Percentiles rank a stretch among this genome's conserved stretches.
These are phyloP conservation scores for Phytophthora nicotianae DNA, from an alignment of 352 stramenopile species.

Conservation along the genomic window DNA sequence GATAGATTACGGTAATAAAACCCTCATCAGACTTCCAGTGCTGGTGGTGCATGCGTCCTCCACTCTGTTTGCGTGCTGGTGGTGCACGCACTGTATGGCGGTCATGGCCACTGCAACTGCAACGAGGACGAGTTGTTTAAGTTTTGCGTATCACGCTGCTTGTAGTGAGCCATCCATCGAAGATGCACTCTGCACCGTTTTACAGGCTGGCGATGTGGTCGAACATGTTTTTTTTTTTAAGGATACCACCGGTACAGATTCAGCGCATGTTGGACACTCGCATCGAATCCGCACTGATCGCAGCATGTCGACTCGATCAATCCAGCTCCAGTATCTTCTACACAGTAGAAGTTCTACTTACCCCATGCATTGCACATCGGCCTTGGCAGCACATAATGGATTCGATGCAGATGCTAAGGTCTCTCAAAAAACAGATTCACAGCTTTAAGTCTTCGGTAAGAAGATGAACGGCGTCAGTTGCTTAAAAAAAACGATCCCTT, in stretches of 20 bases:
- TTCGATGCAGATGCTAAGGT: too few species aligned
- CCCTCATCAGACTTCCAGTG: neutral
- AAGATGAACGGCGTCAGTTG: too few species aligned
- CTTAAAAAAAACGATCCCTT: too few species aligned
- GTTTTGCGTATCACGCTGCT: constrained; percentile 10
- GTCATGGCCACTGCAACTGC: neutral
- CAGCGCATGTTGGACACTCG: neutral
- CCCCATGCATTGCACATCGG: neutral
- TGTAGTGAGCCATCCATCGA: constrained; percentile 14
- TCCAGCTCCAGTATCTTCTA: neutral
- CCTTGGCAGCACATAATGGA: too few species aligned
- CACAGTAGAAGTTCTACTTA: too few species aligned
- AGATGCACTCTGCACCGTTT: constrained; percentile 22
- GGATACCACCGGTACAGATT: neutral
- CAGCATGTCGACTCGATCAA: too few species aligned
- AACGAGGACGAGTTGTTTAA: neutral
- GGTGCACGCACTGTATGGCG: too few species aligned
- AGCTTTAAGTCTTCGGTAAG: too few species aligned
- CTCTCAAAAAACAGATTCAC: neutral
- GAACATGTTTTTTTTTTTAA: neutral
- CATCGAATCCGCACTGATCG: neutral
- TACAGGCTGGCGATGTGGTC: constrained; percentile 2
- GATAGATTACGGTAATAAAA: constrained; percentile 1
- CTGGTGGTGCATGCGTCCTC: neutral
- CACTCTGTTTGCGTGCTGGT: too few species aligned